phyloP scores from a whole-genome alignment of 768 basidiomycete species.

The Cystofilobasidium capitatum region DNA sequence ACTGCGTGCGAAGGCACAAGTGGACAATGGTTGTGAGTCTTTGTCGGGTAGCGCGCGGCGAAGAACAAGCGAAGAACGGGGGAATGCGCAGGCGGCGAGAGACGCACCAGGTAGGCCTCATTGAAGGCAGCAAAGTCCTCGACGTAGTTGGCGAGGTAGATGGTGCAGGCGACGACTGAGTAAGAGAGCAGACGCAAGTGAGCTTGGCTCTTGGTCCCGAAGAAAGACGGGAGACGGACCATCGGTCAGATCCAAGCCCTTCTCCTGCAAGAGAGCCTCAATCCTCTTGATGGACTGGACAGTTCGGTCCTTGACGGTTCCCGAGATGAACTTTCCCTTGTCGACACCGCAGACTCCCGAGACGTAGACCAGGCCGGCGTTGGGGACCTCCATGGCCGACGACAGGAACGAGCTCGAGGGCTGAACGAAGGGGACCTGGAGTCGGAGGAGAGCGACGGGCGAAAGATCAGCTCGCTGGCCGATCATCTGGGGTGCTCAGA shows the following conservation, averaged over 20 bases:
- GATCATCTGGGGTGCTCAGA: background rate
- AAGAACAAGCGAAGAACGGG: background rate
- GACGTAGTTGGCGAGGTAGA: slow-evolving; percentile 23
- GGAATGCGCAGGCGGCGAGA: background rate
- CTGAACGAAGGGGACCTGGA: background rate
- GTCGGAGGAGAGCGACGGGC: background rate
- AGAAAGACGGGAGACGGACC: slow-evolving; percentile 17
- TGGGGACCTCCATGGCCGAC: slow-evolving; percentile 9
- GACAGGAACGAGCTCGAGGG: slow-evolving; percentile 11
- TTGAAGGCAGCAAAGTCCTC: slow-evolving; percentile 24
- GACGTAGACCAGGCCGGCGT: slow-evolving; percentile 14
- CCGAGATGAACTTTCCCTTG: slow-evolving; percentile 12
- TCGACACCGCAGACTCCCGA: slow-evolving; percentile 19
- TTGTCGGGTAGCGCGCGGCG: background rate
- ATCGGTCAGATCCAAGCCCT: slow-evolving; percentile 17
- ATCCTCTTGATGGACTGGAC: slow-evolving; percentile 13
- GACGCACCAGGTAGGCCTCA: slow-evolving; percentile 5
- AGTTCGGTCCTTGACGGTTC: slow-evolving; percentile 20
- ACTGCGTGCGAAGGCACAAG: background rate
- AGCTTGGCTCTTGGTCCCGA: no score
- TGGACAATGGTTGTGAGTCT: no score
- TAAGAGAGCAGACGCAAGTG: background rate
- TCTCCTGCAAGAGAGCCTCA: slow-evolving; percentile 14
- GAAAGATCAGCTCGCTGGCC: background rate
- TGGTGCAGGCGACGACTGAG: slow-evolving; percentile 21